Base-by-base conservation (phyloP, 495 filamentous ascomycete genomes). In the Pyronema domesticum region DNA sequence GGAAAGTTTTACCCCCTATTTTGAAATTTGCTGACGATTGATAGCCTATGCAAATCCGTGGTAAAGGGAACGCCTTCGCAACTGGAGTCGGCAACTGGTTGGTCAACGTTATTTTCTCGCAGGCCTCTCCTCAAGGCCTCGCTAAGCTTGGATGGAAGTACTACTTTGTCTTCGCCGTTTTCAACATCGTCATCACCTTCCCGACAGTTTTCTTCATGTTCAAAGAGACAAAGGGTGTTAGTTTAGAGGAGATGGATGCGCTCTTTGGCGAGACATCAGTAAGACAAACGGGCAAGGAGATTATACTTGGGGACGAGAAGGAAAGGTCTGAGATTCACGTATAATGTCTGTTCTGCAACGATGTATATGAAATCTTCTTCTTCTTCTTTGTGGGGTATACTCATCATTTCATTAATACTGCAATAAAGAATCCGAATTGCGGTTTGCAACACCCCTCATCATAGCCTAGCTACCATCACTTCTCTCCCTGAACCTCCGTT, bases 141-240 rank as follows among this genome's bases (percentile, higher is more conserved):
- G 58, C 35, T 6, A 57, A 62, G 30, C 51, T 62, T 1, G 46
- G 36, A 6, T 60, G 59, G 59, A 62, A 62, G 53, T 62, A 60
- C n/a, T 62, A 62, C 46, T 62, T 62, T n/a, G 54, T 62, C 54
- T 62, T 61, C 14, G 54, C 55, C 3, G 59, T 53, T n/a, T 60
- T 62, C 45, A 60, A 61, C 42, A 18, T 62, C 7, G 18, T 42
- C 10, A 40, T 61, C 17, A 62, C 58, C 2, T 49, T 62, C 5
- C 60, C 58, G 7, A 62, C 58, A 10, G 55, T 61, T 14, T 58
- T 54, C 37, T 61, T 57, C 18, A 51, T 61, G 11, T 61, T 61
- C 4, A 61, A 62, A 42, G 58, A 61, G 55, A 61, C 60, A 5
- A 62, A 62, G 42, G 60, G 60, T 18, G 50, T 61, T 23, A 57